Percentiles rank a stretch among this genome's conserved stretches.
These are phyloP conservation scores for Suhomyces bribrorum DNA, from an alignment of 1,139 yeast genomes.

Conservation along the genomic window DNA sequence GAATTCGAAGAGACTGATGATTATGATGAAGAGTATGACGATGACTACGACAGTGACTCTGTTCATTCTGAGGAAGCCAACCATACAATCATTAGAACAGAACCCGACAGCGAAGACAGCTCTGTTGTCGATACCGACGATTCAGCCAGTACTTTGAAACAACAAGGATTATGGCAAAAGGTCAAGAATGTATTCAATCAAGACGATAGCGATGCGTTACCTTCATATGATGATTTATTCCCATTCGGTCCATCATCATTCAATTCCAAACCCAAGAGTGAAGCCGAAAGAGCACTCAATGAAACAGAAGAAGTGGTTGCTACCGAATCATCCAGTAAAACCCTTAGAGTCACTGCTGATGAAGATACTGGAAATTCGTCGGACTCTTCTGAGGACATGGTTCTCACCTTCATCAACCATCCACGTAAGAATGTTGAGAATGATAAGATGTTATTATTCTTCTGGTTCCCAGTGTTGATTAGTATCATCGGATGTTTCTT, in stretches of 20 bases:
- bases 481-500: conserved; percentile 53
- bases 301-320: conserved; percentile 17
- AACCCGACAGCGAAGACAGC: background rate
- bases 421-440: conserved; percentile 68
- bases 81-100: conserved; percentile 7
- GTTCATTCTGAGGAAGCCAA: conserved; percentile 6
- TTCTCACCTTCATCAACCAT: conserved; percentile 56
- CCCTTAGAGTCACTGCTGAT: conserved; percentile 13
- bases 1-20: conserved; percentile 25
- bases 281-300: conserved; percentile 38
- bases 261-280: conserved; percentile 36
- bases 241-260: conserved; percentile 55
- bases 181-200: conserved; percentile 59
- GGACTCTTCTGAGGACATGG: conserved; percentile 55
- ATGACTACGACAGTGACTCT: conserved; percentile 22
- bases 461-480: conserved; percentile 79
- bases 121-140: conserved; percentile 10
- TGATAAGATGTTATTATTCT: conserved; percentile 83
- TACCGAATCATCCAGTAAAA: conserved; percentile 7
- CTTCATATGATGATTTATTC: conserved; percentile 80
- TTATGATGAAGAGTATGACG: conserved; percentile 23
- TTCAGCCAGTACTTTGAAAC: conserved; percentile 9
- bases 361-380: conserved; percentile 39
- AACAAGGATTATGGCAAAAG: conserved; percentile 57
- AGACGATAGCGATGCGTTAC: conserved; percentile 52